Percentiles rank a stretch among this genome's conserved stretches.
Conservation (phyloP, 1,139 yeast species). For the Yamadazyma taylorii region DNA sequence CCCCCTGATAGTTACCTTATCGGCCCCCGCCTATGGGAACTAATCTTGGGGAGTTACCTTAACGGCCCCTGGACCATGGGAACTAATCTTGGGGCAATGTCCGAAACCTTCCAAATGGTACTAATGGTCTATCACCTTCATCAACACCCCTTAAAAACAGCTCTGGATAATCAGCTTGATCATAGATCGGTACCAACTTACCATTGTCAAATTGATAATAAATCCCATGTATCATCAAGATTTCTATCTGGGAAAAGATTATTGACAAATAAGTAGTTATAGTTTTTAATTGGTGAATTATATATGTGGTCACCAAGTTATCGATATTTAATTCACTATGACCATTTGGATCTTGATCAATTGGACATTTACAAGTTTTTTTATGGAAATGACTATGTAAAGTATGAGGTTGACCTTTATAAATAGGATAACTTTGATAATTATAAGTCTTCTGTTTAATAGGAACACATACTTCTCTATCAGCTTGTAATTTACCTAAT, state of each 20-base stretch:
- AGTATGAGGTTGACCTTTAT: constrained; percentile 40
- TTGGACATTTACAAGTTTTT: constrained; percentile 24
- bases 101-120: constrained; percentile 25
- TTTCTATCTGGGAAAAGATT: constrained; percentile 28
- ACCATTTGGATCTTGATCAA: constrained; percentile 27
- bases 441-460: constrained; percentile 28
- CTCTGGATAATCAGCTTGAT: constrained; percentile 28
- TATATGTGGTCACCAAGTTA: constrained; percentile 35
- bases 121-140: constrained; percentile 7
- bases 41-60: background rate
- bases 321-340: constrained; percentile 27
- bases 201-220: constrained; percentile 24
- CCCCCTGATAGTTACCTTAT: too few relatives aligned
- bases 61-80: background rate
- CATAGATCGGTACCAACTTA: constrained; percentile 29
- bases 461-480: constrained; percentile 41
- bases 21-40: background rate
- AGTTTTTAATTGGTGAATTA: constrained; percentile 37
- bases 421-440: constrained; percentile 33
- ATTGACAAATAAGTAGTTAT: constrained; percentile 27
- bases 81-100: constrained; percentile 3
- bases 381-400: constrained; percentile 35
- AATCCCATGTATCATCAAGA: constrained; percentile 39
- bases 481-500: constrained; percentile 38
- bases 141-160: constrained; percentile 17